Conservation (phyloP, 148 eudicot genomes). For the Arbutus unedo region DNA sequence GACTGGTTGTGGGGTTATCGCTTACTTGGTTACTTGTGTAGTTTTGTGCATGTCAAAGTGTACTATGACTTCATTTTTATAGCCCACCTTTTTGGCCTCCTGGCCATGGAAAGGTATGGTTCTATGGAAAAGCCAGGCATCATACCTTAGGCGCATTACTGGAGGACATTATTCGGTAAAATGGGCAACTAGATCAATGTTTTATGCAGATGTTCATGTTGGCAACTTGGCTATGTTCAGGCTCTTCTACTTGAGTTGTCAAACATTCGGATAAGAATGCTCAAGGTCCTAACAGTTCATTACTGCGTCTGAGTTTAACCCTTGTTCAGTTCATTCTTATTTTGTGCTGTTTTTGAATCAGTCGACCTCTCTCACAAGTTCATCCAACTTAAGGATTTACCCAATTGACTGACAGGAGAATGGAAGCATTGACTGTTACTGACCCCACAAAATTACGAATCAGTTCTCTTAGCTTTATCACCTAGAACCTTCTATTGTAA, state of each 20-base stretch:
- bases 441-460: background rate
- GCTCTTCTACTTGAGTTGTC: background rate
- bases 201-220: background rate
- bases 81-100: background rate
- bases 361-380: background rate
- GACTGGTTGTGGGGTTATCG: background rate
- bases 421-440: background rate
- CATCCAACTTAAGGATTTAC: background rate
- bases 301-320: background rate
- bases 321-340: background rate
- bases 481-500: background rate
- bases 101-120: background rate
- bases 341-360: background rate
- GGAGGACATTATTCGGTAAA: background rate
- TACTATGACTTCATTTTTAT: background rate
- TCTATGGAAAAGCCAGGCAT: background rate
- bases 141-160: background rate
- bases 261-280: background rate
- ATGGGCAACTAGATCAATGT: background rate
- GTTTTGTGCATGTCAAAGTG: background rate
- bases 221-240: background rate
- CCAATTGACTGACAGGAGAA: background rate
- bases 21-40: background rate
- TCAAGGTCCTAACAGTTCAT: background rate
- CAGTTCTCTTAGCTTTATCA: background rate